Base-by-base conservation (phyloP, 2,329 filamentous ascomycete species). In the Neonectria coccinea region DNA sequence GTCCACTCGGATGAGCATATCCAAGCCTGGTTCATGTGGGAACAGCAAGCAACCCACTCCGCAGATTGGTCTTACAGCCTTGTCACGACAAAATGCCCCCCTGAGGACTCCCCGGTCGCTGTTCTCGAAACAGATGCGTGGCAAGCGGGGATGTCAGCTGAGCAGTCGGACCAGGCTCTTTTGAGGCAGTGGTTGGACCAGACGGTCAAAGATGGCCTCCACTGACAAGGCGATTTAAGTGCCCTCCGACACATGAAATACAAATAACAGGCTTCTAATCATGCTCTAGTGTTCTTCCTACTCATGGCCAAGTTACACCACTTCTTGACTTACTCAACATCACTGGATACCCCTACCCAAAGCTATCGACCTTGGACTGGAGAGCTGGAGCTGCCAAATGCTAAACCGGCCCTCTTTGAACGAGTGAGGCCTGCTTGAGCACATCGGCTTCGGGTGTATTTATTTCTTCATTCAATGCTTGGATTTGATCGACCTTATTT, bases 171-270 rank as follows among this genome's bases (percentile, higher is more conserved):
- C 9, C 61, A 60, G 44, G 56, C 39, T 9, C 25, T 61, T 39
- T 56, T 64, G 62, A 45, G 62, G 6, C 51, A 61, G n/a, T 64
- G 62, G 62, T 8, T 64, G 20, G 33, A 64, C 18, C 62, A 64
- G 29, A 11, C 56, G 4, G 9, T 52, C 2, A 7, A 9, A 11
- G 62, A 64, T 41, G 62, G 52, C 2, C 27, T 64, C 2, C 2
- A 47, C 52, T 18, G 33, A 42, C 11, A 41, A 64, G 16, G 52
- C 57, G 3, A 56, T 56, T 56, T 64, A 18, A 57, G 53, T 61
- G 5, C 20, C 2, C 9, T 14, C n/a, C 25, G 10, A 8, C 1
- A 4, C 22, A 10, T 0, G 1, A 1, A 12, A 31, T n/a, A 10
- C 9, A 16, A 16, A 5, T 18, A 6, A 6, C 5, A 5, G 36